phyloP scores from a whole-genome alignment of 2,329 filamentous ascomycete species.

The Phaeophleospora eucalypticola region DNA sequence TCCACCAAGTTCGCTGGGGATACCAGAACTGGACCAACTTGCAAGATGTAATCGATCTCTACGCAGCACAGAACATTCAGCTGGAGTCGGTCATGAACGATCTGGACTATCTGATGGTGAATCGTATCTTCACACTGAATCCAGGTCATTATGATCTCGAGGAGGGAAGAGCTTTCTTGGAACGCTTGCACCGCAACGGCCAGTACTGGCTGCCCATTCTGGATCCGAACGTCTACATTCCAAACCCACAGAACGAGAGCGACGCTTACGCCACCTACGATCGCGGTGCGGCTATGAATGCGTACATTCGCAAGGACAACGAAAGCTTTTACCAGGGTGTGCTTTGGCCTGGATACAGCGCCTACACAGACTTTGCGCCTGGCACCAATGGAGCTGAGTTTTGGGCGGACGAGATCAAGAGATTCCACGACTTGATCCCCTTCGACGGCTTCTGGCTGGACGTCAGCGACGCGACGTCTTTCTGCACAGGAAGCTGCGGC shows the following conservation, averaged over 20 bases:
- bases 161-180: slow-evolving; percentile 48
- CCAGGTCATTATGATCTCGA: slow-evolving; percentile 55
- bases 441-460: slow-evolving; percentile 31
- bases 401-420: slow-evolving; percentile 24
- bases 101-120: slow-evolving; percentile 46
- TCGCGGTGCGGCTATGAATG: slow-evolving; percentile 46
- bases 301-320: slow-evolving; percentile 53
- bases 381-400: slow-evolving; percentile 22
- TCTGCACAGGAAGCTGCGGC: slow-evolving; percentile 27
- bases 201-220: slow-evolving; percentile 56
- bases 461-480: slow-evolving; percentile 21
- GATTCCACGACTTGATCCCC: slow-evolving; percentile 16
- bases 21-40: slow-evolving; percentile 67
- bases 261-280: slow-evolving; percentile 52
- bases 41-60: slow-evolving; percentile 53
- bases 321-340: slow-evolving; percentile 39
- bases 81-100: slow-evolving; percentile 37
- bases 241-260: slow-evolving; percentile 59
- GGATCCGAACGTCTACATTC: slow-evolving; percentile 61
- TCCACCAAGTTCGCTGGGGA: slow-evolving; percentile 23
- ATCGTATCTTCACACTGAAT: slow-evolving; percentile 56
- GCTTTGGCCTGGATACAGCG: slow-evolving; percentile 22
- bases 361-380: slow-evolving; percentile 18
- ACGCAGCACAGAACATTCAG: slow-evolving; percentile 50
- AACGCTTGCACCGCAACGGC: slow-evolving; percentile 47